Conservation (phyloP, 163 green algal genomes). For the Volvox carteri region DNA sequence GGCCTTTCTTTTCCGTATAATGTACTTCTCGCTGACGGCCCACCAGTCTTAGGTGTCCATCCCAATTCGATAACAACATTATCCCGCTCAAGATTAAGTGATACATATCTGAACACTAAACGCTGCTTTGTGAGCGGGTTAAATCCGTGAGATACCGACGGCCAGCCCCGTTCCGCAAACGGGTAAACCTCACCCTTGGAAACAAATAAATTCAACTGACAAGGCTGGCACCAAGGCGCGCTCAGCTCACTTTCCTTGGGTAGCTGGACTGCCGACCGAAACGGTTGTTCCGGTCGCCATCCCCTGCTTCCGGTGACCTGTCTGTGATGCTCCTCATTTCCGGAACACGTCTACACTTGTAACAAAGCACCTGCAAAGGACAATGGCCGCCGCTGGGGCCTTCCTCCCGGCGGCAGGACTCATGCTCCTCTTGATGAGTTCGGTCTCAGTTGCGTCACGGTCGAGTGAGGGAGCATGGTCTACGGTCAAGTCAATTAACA, state of each 20-base stretch:
- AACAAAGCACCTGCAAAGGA: not conserved
- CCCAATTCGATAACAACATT: not conserved
- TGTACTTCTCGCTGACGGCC: not conserved
- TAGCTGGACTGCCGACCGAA: not conserved
- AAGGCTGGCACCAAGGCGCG: not conserved
- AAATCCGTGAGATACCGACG: too few species aligned
- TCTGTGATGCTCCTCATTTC: not conserved
- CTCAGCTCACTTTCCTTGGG: not conserved
- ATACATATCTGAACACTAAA: not conserved
- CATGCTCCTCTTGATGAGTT: constrained; percentile 2
- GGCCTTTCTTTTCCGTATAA: constrained; percentile 18
- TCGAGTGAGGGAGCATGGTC: not conserved
- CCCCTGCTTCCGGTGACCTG: not conserved
- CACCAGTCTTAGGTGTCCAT: not conserved
- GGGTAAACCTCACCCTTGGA: not conserved
- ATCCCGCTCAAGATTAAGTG: not conserved
- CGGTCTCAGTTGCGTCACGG: not conserved
- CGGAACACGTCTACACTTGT: not conserved
- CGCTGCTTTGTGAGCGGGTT: too few species aligned
- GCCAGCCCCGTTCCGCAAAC: too few species aligned
- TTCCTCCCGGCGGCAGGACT: constrained; percentile 38
- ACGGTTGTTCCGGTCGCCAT: not conserved
- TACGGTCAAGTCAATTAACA: not conserved
- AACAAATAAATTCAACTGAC: not conserved
- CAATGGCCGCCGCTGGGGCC: constrained; percentile 36